Conservation (phyloP, 2,329 filamentous ascomycete genomes). For the Cladosporium sp. region DNA sequence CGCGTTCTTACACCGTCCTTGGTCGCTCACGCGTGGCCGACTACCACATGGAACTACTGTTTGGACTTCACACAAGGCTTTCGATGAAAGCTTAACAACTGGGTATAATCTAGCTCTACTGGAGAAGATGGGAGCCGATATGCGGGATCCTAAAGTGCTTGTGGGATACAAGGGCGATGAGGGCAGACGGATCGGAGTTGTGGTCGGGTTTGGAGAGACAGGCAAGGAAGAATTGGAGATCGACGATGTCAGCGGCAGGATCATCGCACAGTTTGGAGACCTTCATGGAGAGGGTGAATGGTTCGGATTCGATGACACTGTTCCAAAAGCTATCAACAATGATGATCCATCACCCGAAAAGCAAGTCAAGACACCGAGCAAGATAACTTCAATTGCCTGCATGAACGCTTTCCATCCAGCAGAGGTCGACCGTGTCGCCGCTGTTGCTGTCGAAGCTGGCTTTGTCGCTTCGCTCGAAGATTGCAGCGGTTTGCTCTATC, state of each 20-base stretch:
- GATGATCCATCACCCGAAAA: neutral
- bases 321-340: neutral
- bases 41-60: constrained; percentile 2
- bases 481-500: constrained; percentile 10
- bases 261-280: neutral
- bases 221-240: neutral
- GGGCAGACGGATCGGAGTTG: constrained; percentile 5
- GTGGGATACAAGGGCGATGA: constrained; percentile 18
- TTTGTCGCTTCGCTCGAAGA: neutral
- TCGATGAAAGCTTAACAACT: constrained; percentile 15
- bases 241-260: neutral
- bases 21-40: constrained; percentile 2
- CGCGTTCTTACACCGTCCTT: constrained; percentile 14
- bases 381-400: constrained; percentile 2
- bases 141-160: neutral
- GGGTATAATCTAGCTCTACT: constrained; percentile 5
- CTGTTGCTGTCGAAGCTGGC: neutral
- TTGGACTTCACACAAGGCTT: constrained; percentile 10
- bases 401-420: constrained; percentile 18
- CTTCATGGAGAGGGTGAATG: neutral
- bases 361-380: neutral
- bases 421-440: constrained; percentile 13
- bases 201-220: neutral
- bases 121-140: neutral
- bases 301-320: neutral